Evolutionary conservation across 345 rosid species (phyloP).

Genomic region (Bruguiera gymnorhiza): DNA sequence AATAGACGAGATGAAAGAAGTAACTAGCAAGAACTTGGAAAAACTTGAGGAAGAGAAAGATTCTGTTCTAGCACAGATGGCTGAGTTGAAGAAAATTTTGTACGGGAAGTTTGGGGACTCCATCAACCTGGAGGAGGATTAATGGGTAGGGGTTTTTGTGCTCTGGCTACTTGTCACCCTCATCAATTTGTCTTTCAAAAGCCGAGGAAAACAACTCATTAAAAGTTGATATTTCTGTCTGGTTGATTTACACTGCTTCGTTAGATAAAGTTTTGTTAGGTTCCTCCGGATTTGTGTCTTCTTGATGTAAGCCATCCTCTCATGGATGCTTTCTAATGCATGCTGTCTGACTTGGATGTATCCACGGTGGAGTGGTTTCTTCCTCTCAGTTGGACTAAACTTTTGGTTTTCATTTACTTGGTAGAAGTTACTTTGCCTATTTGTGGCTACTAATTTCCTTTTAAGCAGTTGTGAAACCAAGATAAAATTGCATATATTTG

Average conservation of each 20-base stretch:
- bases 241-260: too few relatives aligned
- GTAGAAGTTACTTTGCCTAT: too few relatives aligned
- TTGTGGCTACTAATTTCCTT: too few relatives aligned
- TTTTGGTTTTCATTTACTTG: too few relatives aligned
- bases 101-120: constrained; percentile 88
- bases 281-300: background rate
- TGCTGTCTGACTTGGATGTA: background rate
- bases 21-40: constrained; percentile 54
- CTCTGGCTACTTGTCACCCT: background rate
- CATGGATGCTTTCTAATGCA: background rate
- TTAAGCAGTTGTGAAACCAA: too few relatives aligned
- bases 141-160: background rate
- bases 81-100: constrained; percentile 73
- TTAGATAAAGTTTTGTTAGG: too few relatives aligned
- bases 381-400: background rate
- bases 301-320: background rate
- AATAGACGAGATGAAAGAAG: constrained; percentile 78
- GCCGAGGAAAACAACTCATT: background rate
- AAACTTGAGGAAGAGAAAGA: constrained; percentile 74
- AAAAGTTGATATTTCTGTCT: background rate
- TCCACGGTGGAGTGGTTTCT: background rate
- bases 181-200: background rate
- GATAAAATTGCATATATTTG: too few relatives aligned
- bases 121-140: constrained; percentile 94
- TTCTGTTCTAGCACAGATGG: constrained; percentile 58